Percentiles rank a stretch among this genome's conserved stretches.
These are phyloP conservation scores for Fusarium sp. DNA, from an alignment of 2,329 filamentous ascomycete species.

Conservation along the genomic window DNA sequence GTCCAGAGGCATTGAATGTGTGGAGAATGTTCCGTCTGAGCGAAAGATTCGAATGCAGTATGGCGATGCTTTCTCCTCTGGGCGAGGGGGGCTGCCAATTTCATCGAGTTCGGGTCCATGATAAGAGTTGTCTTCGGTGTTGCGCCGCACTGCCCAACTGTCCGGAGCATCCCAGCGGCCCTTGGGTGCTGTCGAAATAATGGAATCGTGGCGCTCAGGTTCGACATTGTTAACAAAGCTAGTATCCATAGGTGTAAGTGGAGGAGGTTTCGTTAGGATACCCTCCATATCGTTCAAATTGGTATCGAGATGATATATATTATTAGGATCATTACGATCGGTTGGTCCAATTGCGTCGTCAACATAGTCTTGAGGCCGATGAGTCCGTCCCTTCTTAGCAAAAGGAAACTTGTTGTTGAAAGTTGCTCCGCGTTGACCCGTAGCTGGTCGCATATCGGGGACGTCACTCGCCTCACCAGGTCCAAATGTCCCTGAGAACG, in stretches of 20 bases:
- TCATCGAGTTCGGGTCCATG: conserved; percentile 75
- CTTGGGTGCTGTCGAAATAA: conserved; percentile 53
- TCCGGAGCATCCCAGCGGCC: conserved; percentile 93
- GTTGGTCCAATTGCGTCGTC: conserved; percentile 72
- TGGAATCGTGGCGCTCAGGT: conserved; percentile 55
- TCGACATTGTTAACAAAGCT: conserved; percentile 61
- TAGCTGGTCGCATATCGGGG: conserved; percentile 45
- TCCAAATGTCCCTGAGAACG: conserved; percentile 48
- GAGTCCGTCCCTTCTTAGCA: conserved; percentile 65
- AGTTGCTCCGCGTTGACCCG: conserved; percentile 58
- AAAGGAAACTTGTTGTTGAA: conserved; percentile 75
- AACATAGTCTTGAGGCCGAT: conserved; percentile 62
- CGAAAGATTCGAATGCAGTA: conserved; percentile 98
- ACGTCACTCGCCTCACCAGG: conserved; percentile 48
- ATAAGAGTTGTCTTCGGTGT: conserved; percentile 72
- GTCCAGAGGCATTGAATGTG: conserved; percentile 85
- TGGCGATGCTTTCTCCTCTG: conserved; percentile 79
- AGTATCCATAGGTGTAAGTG: conserved; percentile 77
- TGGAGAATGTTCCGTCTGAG: conserved; percentile 93
- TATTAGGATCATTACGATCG: conserved; percentile 69
- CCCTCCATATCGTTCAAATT: conserved; percentile 92
- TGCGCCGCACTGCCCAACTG: conserved; percentile 91
- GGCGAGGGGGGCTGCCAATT: conserved; percentile 72
- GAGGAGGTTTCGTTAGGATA: conserved; percentile 79
- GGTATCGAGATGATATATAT: conserved; percentile 84